Evolutionary conservation across 257 asterid species (phyloP).

Genomic region (Cordia subcordata): DNA sequence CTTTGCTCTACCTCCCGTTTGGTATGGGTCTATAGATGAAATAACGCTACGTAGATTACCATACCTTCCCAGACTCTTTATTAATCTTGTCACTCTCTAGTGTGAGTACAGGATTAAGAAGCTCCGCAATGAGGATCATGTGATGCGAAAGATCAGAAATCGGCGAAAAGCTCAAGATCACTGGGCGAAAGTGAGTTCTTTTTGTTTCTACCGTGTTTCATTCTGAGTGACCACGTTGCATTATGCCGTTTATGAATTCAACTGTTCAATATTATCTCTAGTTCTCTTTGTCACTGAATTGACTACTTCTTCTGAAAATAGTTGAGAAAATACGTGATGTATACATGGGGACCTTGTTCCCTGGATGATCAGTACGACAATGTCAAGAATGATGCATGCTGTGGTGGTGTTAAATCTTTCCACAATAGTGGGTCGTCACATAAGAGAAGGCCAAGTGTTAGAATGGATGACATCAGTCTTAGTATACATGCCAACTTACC

Average conservation of each 20-base stretch:
- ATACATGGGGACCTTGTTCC: conserved; percentile 64
- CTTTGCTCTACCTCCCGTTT: too few species aligned
- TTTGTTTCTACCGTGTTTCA: conserved; percentile 4
- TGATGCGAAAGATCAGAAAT: conserved; percentile 59
- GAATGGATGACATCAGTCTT: conserved; percentile 41
- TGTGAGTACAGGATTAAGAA: conserved; percentile 81
- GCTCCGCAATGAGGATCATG: conserved; percentile 72
- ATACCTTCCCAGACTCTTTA: too few species aligned
- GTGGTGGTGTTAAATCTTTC: conserved; percentile 46
- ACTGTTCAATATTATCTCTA: neutral
- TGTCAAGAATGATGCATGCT: conserved; percentile 39
- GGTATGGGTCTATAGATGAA: too few species aligned
- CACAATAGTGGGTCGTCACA: conserved; percentile 38
- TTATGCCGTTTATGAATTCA: neutral
- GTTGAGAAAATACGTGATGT: conserved; percentile 84
- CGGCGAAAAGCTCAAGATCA: conserved; percentile 74
- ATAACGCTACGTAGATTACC: too few species aligned
- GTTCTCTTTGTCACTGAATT: conserved; percentile 6
- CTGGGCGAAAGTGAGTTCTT: conserved; percentile 76
- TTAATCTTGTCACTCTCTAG: conserved; percentile 23
- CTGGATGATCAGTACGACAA: conserved; percentile 41
- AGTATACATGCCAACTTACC: conserved; percentile 38
- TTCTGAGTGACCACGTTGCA: neutral
- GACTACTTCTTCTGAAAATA: conserved; percentile 20
- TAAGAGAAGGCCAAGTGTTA: conserved; percentile 30